Evolutionary conservation across 257 asterid genomes (phyloP).

Genomic region (Linderniella brevidens): DNA sequence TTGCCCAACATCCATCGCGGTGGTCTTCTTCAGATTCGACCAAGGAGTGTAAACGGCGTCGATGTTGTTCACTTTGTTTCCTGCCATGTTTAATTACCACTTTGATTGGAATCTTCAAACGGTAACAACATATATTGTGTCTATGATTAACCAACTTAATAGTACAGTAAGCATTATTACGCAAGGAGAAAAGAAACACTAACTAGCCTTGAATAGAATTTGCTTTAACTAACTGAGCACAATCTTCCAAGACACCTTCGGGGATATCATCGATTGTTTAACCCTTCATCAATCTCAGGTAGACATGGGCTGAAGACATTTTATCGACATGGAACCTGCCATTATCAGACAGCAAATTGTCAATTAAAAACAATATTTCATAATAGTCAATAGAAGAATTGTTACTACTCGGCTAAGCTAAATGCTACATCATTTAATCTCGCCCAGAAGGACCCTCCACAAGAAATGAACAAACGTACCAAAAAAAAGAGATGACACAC

Average conservation of each 20-base stretch:
- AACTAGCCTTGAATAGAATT: slow-evolving; percentile 60
- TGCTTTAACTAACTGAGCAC: slow-evolving; percentile 65
- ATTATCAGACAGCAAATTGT: too few relatives aligned
- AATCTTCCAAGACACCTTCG: slow-evolving; percentile 61
- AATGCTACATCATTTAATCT: too few relatives aligned
- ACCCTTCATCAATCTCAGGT: slow-evolving; percentile 53
- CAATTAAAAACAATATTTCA: too few relatives aligned
- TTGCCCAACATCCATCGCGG: slow-evolving; percentile 83
- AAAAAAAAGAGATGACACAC: too few relatives aligned
- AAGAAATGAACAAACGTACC: too few relatives aligned
- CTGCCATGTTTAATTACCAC: slow-evolving; percentile 16
- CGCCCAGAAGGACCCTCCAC: too few relatives aligned
- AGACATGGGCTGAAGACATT: slow-evolving; percentile 78
- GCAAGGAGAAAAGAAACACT: neutral
- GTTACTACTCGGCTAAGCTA: too few relatives aligned
- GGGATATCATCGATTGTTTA: slow-evolving; percentile 53
- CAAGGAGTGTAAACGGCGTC: slow-evolving; percentile 77
- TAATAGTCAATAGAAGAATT: too few relatives aligned
- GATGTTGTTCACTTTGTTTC: slow-evolving; percentile 52
- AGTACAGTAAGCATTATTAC: neutral
- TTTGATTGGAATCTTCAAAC: too few relatives aligned
- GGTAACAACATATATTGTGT: too few relatives aligned
- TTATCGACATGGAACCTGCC: slow-evolving; percentile 68
- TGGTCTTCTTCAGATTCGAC: slow-evolving; percentile 47
- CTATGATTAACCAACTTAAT: neutral